Percentiles rank a stretch among this genome's conserved stretches.
phyloP scores from a whole-genome alignment of 2,329 filamentous ascomycete species.

The Ceratocystis variospora region DNA sequence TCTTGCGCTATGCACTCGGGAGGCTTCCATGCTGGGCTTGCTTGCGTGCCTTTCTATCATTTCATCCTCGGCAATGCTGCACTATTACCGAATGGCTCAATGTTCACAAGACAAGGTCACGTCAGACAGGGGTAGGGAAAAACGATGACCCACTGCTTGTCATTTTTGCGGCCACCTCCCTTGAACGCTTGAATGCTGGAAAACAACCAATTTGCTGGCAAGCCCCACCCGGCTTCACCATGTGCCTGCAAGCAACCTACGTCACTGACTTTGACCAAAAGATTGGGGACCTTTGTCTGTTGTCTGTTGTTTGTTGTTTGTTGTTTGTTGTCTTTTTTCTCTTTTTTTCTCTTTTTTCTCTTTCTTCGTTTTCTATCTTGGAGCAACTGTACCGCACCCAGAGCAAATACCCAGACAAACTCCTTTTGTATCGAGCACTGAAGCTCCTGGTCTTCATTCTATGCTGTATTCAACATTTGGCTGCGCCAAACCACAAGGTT shows the following conservation, averaged over 20 bases:
- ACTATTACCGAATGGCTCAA: background rate
- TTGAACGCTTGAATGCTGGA: background rate
- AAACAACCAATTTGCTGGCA: background rate
- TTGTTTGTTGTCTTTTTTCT: background rate
- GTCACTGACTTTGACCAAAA: background rate
- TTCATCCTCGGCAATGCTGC: background rate
- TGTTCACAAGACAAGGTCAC: background rate
- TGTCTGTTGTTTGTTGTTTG: background rate
- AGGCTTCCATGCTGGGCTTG: background rate
- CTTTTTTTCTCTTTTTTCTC: conserved; percentile 1
- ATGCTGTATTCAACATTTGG: conserved; percentile 3
- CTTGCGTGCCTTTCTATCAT: background rate
- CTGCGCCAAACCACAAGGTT: background rate
- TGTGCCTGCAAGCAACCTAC: background rate
- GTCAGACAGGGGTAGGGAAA: background rate
- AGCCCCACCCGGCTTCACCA: background rate
- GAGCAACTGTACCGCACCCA: conserved; percentile 6
- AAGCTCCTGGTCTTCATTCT: background rate
- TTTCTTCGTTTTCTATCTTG: background rate
- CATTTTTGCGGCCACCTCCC: background rate
- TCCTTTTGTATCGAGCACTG: background rate
- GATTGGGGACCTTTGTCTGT: background rate
- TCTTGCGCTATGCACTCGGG: too few relatives aligned
- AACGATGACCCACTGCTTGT: background rate
- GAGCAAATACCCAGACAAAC: background rate